Base-by-base conservation (phyloP, 1,284 basidiomycete species). In the Rhodotorula sp. region DNA sequence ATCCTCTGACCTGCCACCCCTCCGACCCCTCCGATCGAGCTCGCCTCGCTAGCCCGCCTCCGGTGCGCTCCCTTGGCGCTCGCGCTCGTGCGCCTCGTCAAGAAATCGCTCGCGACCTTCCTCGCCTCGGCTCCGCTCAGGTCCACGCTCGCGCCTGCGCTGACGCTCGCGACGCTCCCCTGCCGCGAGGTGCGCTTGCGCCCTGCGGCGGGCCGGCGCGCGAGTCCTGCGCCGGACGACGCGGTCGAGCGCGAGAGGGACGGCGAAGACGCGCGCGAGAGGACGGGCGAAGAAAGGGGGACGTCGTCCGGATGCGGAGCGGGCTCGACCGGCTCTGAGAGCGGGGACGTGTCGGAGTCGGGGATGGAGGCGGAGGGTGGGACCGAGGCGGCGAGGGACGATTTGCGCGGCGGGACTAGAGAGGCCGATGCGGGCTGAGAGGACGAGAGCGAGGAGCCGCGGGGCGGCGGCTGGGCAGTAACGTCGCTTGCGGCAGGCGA, bases 111-210 rank as follows among this genome's bases (percentile, higher is more conserved):
- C 54, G 66, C 66, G 48, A 67, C 55, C 16, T 59, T 21, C 16
- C 66, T 17, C 4, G 63, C 70, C 17, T 68, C 66, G 12, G 45
- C 23, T 0, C 25, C 52, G 12, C 54, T 44, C 13, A 65, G 14
- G 52, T 68, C 70, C 23, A 71, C 27, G n/a, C 52, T 56, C 21
- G 46, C 45, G 44, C 42, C n/a, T 13, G 53, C 45, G 42, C 21
- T n/a, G 2, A 60, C 44, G 27, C 57, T n/a, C 7, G 62, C 61
- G 65, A 67, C 16, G 49, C 49, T 50, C 55, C 34, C 9, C 55
- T 56, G 25, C 14, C 60, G 48, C n/a, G 68, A 70, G n/a, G 68
- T 61, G 27, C 66, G 70, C 27, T 71, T 71, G n/a, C 67, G 63
- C 14, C 25, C 52, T 3, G 53, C 63, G 13, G 59, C 23, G 10